These are phyloP conservation scores for Vitis hybrid DNA, from an alignment of 177 flowering plant genomes.

Conservation along the genomic window DNA sequence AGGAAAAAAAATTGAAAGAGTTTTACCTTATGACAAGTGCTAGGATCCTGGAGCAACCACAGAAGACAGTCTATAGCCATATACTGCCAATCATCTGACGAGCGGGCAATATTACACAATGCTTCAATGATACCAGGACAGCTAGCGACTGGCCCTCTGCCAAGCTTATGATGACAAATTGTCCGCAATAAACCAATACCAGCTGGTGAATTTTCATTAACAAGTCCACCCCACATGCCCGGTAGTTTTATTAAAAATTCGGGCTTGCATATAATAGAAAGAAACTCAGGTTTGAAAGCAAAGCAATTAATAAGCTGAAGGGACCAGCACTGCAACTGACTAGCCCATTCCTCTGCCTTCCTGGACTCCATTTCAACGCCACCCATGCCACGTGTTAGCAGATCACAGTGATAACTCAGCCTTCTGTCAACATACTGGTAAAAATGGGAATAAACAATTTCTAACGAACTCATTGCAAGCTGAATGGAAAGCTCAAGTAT, in stretches of 20 bases:
- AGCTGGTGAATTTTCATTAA: constrained; percentile 98
- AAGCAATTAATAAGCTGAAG: constrained; percentile 98
- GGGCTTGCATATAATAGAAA: constrained; percentile 83
- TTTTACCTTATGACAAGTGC: constrained; percentile 76
- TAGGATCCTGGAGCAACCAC: constrained; percentile 94
- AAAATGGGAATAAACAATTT: constrained; percentile 94
- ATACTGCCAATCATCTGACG: constrained; percentile 99
- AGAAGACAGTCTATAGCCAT: constrained; percentile 99
- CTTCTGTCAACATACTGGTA: constrained; percentile 84
- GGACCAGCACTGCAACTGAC: constrained; percentile 99
- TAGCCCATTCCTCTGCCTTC: constrained; percentile 99
- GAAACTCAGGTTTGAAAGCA: constrained; percentile 94
- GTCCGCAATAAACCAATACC: constrained; percentile 94
- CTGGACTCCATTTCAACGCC: constrained; percentile 99
- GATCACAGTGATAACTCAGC: constrained; percentile 91
- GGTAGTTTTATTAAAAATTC: constrained; percentile 83
- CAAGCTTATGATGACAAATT: constrained; percentile 92
- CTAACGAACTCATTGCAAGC: constrained; percentile 88
- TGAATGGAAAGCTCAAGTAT: constrained; percentile 93
- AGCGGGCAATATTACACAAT: constrained; percentile 89
- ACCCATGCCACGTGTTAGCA: constrained; percentile 99
- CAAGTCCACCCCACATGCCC: constrained; percentile 99
- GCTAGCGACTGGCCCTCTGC: constrained; percentile 84
- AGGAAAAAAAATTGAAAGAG: not conserved
- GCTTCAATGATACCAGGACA: constrained; percentile 85